Evolutionary conservation across 768 basidiomycete genomes (phyloP), one percentile per base, ranked within the genome.

Genomic region (Sarcomyxa edulis): DNA sequence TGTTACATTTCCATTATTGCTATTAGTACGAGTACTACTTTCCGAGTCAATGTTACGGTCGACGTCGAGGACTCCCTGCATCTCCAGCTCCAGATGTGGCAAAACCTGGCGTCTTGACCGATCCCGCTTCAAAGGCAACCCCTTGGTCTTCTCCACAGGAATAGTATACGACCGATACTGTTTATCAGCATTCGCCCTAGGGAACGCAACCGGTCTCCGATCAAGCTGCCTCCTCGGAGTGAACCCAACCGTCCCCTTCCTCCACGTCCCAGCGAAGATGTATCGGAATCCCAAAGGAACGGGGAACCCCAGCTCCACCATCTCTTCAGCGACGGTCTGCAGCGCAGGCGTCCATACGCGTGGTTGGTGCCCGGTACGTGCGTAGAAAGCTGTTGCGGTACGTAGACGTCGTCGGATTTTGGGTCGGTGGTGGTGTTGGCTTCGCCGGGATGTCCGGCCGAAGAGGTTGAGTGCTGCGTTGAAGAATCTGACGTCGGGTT

Each of bases 401-500:
- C 49, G 43, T 21, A 65, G 45, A 37, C 53, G 56, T 16, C 55
- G 55, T 31, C 54, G 48, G 61, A 58, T 62, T 34, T 50, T 51
- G 6, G 59, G 26, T 4, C 48, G 59, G 2, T 36, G 18, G 1
- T 40, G 47, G 25, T 40, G 45, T 2, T 23, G 34, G 14, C 42
- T 40, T 20, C 51, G 58, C 22, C 36, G 51, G 37, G 40, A 50
- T 35, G 37, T 28, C 24, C 33, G 36, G 12, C 58, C 51, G 25
- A 71, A 66, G 32, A 81, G 58, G 7, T 61, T 55, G 9, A 86
- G 57, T 7, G 75, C 63, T 2, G 77, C 76, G 39, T 83, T 84
- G 60, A 79, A 85, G 52, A 84, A 84, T 31, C 72, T 66, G n/a
- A 69, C 72, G 47, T 88, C 84, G 1, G 75, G 72, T 18, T 44